Evolutionary conservation across 495 filamentous ascomycete genomes (phyloP).

Genomic region (Hypoxylon trugodes): DNA sequence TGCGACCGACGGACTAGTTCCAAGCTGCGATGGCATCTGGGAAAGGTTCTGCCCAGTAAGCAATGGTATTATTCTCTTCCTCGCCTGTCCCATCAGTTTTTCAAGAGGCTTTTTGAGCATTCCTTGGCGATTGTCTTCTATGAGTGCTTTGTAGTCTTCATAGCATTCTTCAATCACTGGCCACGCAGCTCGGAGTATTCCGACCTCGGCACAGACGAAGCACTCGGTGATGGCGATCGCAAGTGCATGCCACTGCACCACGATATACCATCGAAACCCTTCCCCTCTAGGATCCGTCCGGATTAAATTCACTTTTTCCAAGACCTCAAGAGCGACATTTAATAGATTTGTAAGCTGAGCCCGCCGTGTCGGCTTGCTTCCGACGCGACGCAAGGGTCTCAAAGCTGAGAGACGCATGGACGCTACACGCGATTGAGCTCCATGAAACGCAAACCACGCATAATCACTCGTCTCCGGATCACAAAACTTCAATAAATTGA

Average conservation of each 20-base stretch:
- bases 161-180: slow-evolving; percentile 19
- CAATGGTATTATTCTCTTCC: not conserved
- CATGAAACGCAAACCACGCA: slow-evolving; percentile 30
- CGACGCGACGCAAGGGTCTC: not conserved
- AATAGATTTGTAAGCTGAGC: not conserved
- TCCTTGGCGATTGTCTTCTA: slow-evolving; percentile 3
- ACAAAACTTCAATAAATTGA: slow-evolving; percentile 22
- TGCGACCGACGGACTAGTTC: not conserved
- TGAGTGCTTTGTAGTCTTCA: slow-evolving; percentile 17
- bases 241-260: slow-evolving; percentile 22
- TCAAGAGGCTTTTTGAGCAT: slow-evolving; percentile 19
- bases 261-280: slow-evolving; percentile 25
- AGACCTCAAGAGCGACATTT: not conserved
- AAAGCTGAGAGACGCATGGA: slow-evolving; percentile 16
- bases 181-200: slow-evolving; percentile 18
- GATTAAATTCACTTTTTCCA: slow-evolving; percentile 28
- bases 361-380: not conserved
- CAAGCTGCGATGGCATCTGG: not conserved
- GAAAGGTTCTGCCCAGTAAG: not conserved
- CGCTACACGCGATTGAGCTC: slow-evolving; percentile 16
- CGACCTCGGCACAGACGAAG: slow-evolving; percentile 17
- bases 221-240: slow-evolving; percentile 32
- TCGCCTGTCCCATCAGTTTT: slow-evolving; percentile 3
- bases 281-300: slow-evolving; percentile 20
- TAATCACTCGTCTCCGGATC: slow-evolving; percentile 26